Evolutionary conservation across 192 early-diverging fungal species (phyloP), one percentile per base, ranked within the genome.

Genomic region (Coemansia sp.): DNA sequence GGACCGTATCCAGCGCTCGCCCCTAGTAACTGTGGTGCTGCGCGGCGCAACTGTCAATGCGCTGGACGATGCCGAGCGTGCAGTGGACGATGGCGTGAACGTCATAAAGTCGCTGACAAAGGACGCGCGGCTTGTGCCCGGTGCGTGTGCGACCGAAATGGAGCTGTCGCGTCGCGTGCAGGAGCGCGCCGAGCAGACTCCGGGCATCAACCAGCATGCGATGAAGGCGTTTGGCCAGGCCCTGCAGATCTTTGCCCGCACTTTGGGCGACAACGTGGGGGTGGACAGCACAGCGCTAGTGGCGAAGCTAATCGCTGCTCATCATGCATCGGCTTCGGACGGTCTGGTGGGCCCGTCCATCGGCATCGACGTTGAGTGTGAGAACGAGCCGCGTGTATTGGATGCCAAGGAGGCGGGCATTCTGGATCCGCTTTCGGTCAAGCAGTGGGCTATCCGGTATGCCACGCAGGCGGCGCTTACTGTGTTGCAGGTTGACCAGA

Each of bases 61-160:
- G 61, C 87, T 98, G 73, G 96, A 98, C 68, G 96, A 98, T 82
- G 85, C 96, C 56, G 96, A 98, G 82, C 91, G 96, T 54, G 95
- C 96, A 16, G 85, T 98, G 29, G 96, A 98, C 78, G 96, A 97
- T 69, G 96, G 96, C 72, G 93, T 98, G 69, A 98, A 97, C 73
- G 88, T 92, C 23, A 87, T 98, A 69, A 98, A 97, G 84, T 91
- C 96, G 45, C 82, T 93, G 61, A 88, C 89, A 39, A 92, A 90
- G 74, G 93, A 97, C 78, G 57, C 76, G 38, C 89, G 92, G 21
- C 82, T 97, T 10, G 84, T 98, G 58, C 80, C 95, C 48, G 96
- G 96, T 69, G 96, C 95, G 49, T 95, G 95, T 65, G 96, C 96
- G 1, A 65, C 87, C 35, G 96, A 98, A 68, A 96, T 96, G 86